phyloP scores from a whole-genome alignment of 352 stramenopile species.

The Peronospora farinosa region DNA sequence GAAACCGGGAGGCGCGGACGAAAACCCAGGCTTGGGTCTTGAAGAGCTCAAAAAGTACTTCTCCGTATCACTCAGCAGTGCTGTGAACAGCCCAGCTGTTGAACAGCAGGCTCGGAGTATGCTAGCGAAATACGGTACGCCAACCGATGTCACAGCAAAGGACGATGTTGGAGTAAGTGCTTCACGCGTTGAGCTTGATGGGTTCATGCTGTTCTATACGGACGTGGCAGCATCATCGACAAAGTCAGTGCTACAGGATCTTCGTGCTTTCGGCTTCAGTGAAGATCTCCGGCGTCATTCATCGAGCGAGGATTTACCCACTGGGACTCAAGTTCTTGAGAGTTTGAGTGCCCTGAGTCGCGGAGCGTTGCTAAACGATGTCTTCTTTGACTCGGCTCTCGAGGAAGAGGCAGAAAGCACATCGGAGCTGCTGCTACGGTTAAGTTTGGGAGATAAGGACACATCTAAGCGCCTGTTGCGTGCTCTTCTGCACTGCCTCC shows the following conservation, averaged over 20 bases:
- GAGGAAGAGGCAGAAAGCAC: conserved; percentile 84
- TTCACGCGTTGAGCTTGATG: conserved; percentile 55
- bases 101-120: conserved; percentile 64
- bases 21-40: conserved; percentile 34
- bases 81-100: conserved; percentile 37
- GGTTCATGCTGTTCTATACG: conserved; percentile 79
- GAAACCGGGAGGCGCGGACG: conserved; percentile 18
- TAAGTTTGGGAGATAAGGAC: conserved; percentile 53
- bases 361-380: conserved; percentile 58
- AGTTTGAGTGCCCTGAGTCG: conserved; percentile 54
- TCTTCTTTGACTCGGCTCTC: conserved; percentile 81
- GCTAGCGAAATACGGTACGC: conserved; percentile 59
- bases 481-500: conserved; percentile 70
- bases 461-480: conserved; percentile 60
- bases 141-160: conserved; percentile 11
- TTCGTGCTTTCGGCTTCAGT: conserved; percentile 74
- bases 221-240: conserved; percentile 64
- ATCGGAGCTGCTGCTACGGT: conserved; percentile 59
- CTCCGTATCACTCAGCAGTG: conserved; percentile 58
- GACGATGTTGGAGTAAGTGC: conserved; percentile 26
- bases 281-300: conserved; percentile 66
- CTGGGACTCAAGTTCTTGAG: conserved; percentile 39
- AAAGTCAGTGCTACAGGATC: conserved; percentile 75
- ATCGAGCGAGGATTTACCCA: conserved; percentile 19
- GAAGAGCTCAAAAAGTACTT: conserved; percentile 69